Percentiles rank a stretch among this genome's conserved stretches.
Evolutionary conservation across 2,329 filamentous ascomycete genomes (phyloP).

Genomic region (Zasmidium citrigriseum): DNA sequence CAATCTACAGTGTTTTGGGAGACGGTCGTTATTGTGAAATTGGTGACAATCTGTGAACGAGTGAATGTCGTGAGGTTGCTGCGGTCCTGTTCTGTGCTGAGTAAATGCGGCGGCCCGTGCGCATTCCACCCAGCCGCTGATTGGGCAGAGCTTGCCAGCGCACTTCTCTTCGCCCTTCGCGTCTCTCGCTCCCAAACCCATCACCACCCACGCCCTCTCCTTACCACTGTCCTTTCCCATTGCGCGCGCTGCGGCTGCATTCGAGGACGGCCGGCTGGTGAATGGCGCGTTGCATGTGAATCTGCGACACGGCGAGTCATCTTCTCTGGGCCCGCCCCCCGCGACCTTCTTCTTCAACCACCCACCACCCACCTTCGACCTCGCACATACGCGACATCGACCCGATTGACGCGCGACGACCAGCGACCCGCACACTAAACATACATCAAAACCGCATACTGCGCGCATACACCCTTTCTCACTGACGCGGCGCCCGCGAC

Average conservation of each 20-base stretch:
- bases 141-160: neutral
- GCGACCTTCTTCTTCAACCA: neutral
- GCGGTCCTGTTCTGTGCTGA: too few species aligned
- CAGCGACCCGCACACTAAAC: neutral
- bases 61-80: too few species aligned
- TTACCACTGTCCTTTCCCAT: neutral
- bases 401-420: neutral
- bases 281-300: neutral
- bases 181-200: neutral
- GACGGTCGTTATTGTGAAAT: too few species aligned
- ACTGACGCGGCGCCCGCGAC: neutral
- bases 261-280: neutral
- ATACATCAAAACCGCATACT: neutral
- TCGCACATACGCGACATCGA: neutral
- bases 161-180: neutral
- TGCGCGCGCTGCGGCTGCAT: neutral
- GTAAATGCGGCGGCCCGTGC: too few species aligned
- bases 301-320: neutral
- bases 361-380: neutral
- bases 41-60: too few species aligned
- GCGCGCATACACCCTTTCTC: slow-evolving; percentile 17
- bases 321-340: neutral
- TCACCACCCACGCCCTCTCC: neutral
- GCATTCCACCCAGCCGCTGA: neutral
- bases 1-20: too few species aligned